These are phyloP conservation scores for Solanum boliviense DNA, from an alignment of 257 asterid species.

Conservation along the genomic window DNA sequence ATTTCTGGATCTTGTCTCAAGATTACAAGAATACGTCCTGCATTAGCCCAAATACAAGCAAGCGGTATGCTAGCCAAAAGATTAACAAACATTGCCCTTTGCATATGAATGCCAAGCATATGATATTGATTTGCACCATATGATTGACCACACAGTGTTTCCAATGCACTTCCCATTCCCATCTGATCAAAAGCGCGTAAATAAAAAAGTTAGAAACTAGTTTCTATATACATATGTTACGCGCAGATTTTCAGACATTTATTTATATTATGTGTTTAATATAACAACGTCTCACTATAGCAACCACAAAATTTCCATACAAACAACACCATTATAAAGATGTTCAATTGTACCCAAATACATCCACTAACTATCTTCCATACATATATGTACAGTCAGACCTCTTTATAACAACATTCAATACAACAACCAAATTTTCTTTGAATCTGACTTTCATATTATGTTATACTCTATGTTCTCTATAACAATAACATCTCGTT, in stretches of 20 bases:
- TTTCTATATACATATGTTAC: neutral
- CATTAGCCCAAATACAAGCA: conserved; percentile 4
- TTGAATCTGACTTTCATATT: neutral
- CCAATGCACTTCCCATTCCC: conserved; percentile 10
- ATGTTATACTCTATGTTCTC: neutral
- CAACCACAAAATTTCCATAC: neutral
- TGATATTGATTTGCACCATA: conserved; percentile 13
- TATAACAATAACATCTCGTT: neutral
- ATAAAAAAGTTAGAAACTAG: neutral
- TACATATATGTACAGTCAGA: neutral
- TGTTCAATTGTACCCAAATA: neutral
- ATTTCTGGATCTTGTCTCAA: conserved; percentile 58
- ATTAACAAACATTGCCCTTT: conserved; percentile 12
- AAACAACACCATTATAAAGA: neutral
- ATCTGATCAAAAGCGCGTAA: neutral
- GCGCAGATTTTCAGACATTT: neutral
- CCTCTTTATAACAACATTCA: neutral
- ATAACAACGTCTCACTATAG: no score
- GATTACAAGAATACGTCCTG: conserved; percentile 2
- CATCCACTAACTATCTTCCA: neutral
- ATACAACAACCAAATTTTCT: neutral
- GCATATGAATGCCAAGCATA: conserved; percentile 15
- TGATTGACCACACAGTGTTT: conserved; percentile 16
- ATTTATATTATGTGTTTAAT: neutral
- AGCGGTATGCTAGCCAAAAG: conserved; percentile 3